A percentile compares a stretch with the other conserved stretches of the same genome.
These are phyloP conservation scores for Tuber melanosporum DNA, from an alignment of 495 filamentous ascomycete species.

Conservation along the genomic window DNA sequence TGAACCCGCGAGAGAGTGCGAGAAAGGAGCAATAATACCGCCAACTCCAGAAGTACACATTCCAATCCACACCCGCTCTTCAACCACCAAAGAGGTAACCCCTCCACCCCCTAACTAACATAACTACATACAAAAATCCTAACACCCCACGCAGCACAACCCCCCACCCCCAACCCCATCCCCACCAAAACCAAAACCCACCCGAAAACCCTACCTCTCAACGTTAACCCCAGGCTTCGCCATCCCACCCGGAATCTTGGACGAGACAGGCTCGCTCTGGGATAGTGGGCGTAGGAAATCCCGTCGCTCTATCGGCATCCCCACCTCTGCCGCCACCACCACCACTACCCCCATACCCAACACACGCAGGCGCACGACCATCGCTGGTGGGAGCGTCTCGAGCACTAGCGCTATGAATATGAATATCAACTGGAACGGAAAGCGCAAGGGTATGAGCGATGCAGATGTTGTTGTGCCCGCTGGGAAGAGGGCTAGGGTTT, in stretches of 20 bases:
- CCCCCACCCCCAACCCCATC: background rate
- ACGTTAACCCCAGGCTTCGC: slow-evolving; percentile 17
- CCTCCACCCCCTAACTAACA: background rate
- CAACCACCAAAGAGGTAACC: background rate
- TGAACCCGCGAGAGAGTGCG: background rate
- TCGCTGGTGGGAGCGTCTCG: background rate
- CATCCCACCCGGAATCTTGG: slow-evolving; percentile 28
- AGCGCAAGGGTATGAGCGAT: background rate
- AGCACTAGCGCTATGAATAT: background rate
- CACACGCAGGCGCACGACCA: background rate
- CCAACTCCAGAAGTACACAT: slow-evolving; percentile 4
- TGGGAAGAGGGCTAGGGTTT: background rate
- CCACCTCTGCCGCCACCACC: background rate
- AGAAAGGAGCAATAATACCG: background rate
- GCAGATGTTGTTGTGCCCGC: too few relatives aligned
- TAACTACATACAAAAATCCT: background rate
- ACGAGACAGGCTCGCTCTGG: slow-evolving; percentile 23
- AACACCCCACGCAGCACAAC: background rate
- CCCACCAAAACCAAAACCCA: background rate
- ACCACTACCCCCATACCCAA: background rate
- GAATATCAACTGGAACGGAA: background rate
- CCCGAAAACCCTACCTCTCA: background rate
- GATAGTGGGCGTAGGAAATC: slow-evolving; percentile 31
- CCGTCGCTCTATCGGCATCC: slow-evolving; percentile 5
- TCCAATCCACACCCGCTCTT: background rate